phyloP scores from a whole-genome alignment of 163 green algal genomes.

The Chlamydomonas reinhardtii region DNA sequence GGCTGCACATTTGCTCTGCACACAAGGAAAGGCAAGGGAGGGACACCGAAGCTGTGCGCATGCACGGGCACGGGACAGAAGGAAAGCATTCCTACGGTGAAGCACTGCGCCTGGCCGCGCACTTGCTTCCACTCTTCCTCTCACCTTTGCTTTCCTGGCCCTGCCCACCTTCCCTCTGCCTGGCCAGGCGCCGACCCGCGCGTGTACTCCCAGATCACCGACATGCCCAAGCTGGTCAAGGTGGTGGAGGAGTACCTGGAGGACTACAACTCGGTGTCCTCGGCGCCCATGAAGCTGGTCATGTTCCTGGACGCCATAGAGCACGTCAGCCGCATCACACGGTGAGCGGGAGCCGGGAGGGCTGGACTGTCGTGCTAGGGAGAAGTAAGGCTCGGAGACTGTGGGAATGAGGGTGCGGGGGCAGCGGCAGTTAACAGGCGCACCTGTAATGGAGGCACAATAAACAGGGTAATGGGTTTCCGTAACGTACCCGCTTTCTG shows the following conservation, averaged over 20 bases:
- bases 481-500: too few relatives aligned
- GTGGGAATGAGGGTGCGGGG: neutral
- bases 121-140: neutral
- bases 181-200: slow-evolving; percentile 59
- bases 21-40: neutral
- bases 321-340: slow-evolving; percentile 81
- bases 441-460: too few relatives aligned
- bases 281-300: slow-evolving; percentile 88
- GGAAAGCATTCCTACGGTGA: too few relatives aligned
- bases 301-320: slow-evolving; percentile 92
- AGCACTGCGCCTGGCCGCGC: too few relatives aligned
- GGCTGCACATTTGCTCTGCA: too few relatives aligned
- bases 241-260: slow-evolving; percentile 86
- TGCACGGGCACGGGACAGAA: too few relatives aligned
- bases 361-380: too few relatives aligned
- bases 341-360: neutral
- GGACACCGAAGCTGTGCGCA: neutral
- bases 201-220: slow-evolving; percentile 74
- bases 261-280: slow-evolving; percentile 86
- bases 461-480: too few relatives aligned
- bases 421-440: too few relatives aligned
- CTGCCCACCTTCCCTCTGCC: too few relatives aligned
- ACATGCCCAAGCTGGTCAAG: slow-evolving; percentile 59
- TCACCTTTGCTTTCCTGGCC: neutral
- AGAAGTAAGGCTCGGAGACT: neutral